Evolutionary conservation across 371 early-diverging fungal genomes (phyloP).

Genomic region (Amoeboaphelidium protococcarum): DNA sequence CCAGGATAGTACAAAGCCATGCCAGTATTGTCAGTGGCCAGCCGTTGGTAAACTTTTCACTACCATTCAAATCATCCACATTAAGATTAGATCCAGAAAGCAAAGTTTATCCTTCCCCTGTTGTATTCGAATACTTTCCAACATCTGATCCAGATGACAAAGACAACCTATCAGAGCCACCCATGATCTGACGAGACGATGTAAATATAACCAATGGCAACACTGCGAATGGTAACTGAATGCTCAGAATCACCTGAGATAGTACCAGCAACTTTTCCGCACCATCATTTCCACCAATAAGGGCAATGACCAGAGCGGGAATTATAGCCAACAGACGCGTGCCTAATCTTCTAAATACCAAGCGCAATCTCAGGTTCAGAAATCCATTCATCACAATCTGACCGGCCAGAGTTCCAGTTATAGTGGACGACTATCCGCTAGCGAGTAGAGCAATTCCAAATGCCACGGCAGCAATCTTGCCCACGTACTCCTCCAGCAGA

Average conservation of each 20-base stretch:
- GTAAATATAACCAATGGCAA: slow-evolving; percentile 46
- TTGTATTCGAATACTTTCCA: too few species aligned
- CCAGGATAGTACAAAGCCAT: too few species aligned
- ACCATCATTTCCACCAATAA: slow-evolving; percentile 30
- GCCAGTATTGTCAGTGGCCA: too few species aligned
- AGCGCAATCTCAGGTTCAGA: slow-evolving; percentile 26
- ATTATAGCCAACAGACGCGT: slow-evolving; percentile 39
- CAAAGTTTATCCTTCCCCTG: too few species aligned
- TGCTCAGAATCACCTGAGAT: slow-evolving; percentile 42
- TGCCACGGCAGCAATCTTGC: slow-evolving; percentile 29
- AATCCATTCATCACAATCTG: slow-evolving; percentile 63
- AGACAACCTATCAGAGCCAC: too few species aligned
- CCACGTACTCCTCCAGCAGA: slow-evolving; percentile 26
- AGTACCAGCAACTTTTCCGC: slow-evolving; percentile 32
- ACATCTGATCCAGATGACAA: too few species aligned
- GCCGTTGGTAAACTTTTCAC: too few species aligned
- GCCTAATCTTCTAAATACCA: slow-evolving; percentile 38
- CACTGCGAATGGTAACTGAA: slow-evolving; percentile 53
- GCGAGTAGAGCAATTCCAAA: slow-evolving; percentile 47
- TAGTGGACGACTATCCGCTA: slow-evolving; percentile 45
- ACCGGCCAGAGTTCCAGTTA: slow-evolving; percentile 62
- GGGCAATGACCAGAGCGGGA: slow-evolving; percentile 40
- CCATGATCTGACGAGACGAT: not conserved
- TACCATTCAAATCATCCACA: too few species aligned
- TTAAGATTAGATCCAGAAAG: too few species aligned